Evolutionary conservation across 2,329 filamentous ascomycete genomes (phyloP).

Genomic region (Conoideocrella luteorostrata): DNA sequence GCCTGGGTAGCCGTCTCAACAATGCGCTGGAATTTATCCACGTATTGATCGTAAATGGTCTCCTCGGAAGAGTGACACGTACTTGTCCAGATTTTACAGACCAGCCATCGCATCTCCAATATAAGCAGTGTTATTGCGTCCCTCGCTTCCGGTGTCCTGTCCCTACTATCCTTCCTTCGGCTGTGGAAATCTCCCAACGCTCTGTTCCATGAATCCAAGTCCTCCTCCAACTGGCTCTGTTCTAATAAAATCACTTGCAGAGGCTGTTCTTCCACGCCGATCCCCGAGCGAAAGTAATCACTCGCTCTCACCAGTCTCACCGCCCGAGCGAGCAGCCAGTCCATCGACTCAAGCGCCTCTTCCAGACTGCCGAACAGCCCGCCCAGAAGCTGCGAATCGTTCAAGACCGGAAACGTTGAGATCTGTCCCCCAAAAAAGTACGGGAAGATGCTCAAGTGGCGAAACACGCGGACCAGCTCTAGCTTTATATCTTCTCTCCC

Average conservation of each 20-base stretch:
- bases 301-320: conserved; percentile 23
- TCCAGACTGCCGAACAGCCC: conserved; percentile 10
- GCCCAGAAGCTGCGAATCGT: not conserved
- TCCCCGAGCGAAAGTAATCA: conserved; percentile 19
- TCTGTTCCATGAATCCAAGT: conserved; percentile 22
- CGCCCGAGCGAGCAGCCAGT: conserved; percentile 19
- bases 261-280: conserved; percentile 11
- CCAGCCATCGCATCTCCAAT: conserved; percentile 24
- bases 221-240: conserved; percentile 14
- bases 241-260: conserved; percentile 15
- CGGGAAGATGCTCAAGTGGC: conserved; percentile 32
- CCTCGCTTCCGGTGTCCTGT: not conserved
- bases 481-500: conserved; percentile 14
- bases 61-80: conserved; percentile 24
- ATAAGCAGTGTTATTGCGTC: conserved; percentile 10
- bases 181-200: conserved; percentile 17
- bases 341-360: conserved; percentile 25
- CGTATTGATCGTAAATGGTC: conserved; percentile 26
- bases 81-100: conserved; percentile 27
- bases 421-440: conserved; percentile 27
- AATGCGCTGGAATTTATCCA: conserved; percentile 24
- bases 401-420: conserved; percentile 7
- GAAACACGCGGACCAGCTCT: conserved; percentile 29
- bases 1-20: conserved; percentile 19
- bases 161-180: too few relatives aligned